Base-by-base conservation (phyloP, 2,329 filamentous ascomycete species). In the Aspergillus jensenii region DNA sequence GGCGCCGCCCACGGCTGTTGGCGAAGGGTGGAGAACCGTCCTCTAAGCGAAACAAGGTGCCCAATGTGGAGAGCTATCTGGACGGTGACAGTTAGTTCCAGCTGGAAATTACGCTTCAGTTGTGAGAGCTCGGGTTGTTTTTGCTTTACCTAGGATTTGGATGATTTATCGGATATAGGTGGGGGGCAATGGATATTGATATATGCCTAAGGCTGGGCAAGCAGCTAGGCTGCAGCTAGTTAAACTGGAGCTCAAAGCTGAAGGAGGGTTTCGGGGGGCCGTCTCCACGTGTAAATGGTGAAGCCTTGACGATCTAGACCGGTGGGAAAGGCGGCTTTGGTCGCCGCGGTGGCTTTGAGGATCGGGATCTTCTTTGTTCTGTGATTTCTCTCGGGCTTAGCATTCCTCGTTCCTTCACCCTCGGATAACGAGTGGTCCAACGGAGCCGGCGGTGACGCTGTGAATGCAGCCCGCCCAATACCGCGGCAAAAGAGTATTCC, bases 1-100 rank as follows among this genome's bases (percentile, higher is more conserved):
- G 68, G 62, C 60, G 64, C 69, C 68, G 68, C 61, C 64, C 65
- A 63, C 67, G 63, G 66, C 61, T 62, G 62, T 59, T 63, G 59
- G 61, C 57, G 46, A 58, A 52, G 27, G 62, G 67, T 68, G 68
- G 68, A 52, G 67, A 67, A 63, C 51, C 44, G 53, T 48, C 15
- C 25, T 44, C 47, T 54, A 58, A 44, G 56, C 66, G 62, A 65
- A 64, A 62, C 57, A 44, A 44, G 58, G 49, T 52, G 25, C 51
- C 47, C 52, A 59, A 56, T 47, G 60, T 58, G 60, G 55, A 60
- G 58, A 55, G 48, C 45, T 55, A 33, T 37, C 35, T 23, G 23
- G 37, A 19, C 31, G 21, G 17, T 17, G 46, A 55, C 19, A 25
- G 33, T 44, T 17, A 55, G n/a, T 39, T 49, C 46, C 52, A 25